A percentile compares a stretch with the other conserved stretches of the same genome.
These are phyloP conservation scores for Rhizopogon parksii DNA, from an alignment of 1,284 basidiomycete genomes.

Conservation along the genomic window DNA sequence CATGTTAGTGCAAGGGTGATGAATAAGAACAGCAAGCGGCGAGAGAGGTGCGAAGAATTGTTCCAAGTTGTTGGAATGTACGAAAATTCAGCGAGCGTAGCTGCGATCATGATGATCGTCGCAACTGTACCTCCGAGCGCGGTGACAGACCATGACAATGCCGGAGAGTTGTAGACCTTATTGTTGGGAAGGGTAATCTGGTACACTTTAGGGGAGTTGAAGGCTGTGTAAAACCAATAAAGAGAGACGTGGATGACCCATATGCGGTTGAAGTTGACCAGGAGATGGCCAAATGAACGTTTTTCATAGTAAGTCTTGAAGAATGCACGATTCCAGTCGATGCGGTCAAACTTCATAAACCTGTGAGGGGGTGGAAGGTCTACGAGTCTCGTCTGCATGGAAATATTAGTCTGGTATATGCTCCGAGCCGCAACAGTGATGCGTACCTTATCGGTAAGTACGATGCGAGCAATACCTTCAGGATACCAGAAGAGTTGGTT, in stretches of 20 bases:
- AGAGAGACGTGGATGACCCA: constrained; percentile 93
- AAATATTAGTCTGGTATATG: constrained; percentile 2
- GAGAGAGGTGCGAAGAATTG: constrained; percentile 88
- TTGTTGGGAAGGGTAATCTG: constrained; percentile 21
- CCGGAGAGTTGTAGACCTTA: constrained; percentile 45
- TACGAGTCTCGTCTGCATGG: constrained; percentile 72
- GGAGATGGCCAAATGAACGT: constrained; percentile 86
- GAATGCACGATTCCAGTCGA: constrained; percentile 91
- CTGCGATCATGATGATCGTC: constrained; percentile 87
- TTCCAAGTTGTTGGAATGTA: constrained; percentile 98
- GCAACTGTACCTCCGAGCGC: constrained; percentile 89
- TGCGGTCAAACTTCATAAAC: constrained; percentile 91
- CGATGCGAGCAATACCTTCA: constrained; percentile 92
- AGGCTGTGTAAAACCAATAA: constrained; percentile 93
- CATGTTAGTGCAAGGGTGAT: constrained; percentile 80
- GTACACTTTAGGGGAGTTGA: constrained; percentile 88
- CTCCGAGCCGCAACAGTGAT: not conserved
- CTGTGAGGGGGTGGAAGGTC: constrained; percentile 85
- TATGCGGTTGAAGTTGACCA: constrained; percentile 97
- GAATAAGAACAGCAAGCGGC: constrained; percentile 78
- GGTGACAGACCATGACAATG: constrained; percentile 83
- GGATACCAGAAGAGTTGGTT: constrained; percentile 99
- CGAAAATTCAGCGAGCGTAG: constrained; percentile 87
- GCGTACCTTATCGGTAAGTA: constrained; percentile 78
- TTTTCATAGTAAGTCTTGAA: constrained; percentile 98